Evolutionary conservation across 83 land plant genomes (phyloP).

Genomic region (Picea mariana): DNA sequence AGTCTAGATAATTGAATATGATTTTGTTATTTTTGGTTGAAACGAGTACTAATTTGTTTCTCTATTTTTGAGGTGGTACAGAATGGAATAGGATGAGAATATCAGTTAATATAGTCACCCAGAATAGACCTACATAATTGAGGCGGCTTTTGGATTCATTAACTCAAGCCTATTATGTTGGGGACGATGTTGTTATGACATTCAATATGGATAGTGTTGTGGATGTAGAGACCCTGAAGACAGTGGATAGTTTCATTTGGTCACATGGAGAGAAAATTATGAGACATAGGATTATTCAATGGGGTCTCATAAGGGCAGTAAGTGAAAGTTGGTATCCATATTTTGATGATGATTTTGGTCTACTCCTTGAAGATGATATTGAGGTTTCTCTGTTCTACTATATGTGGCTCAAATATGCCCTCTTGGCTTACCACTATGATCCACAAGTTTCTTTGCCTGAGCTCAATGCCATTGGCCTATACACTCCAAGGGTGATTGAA

Average conservation of each 20-base stretch:
- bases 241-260: conserved; percentile 31
- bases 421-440: conserved; percentile 38
- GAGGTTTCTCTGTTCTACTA: conserved; percentile 59
- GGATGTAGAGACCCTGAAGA: conserved; percentile 32
- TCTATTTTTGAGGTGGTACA: conserved; percentile 16
- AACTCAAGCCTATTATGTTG: conserved; percentile 39
- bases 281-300: conserved; percentile 35
- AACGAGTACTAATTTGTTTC: neutral
- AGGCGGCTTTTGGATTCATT: conserved; percentile 33
- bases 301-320: conserved; percentile 51
- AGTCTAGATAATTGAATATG: neutral
- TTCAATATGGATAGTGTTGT: conserved; percentile 57
- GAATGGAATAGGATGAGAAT: conserved; percentile 53
- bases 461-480: conserved; percentile 48
- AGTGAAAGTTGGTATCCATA: conserved; percentile 60
- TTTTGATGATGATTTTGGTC: conserved; percentile 43
- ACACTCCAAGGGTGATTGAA: conserved; percentile 49
- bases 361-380: conserved; percentile 47
- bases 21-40: neutral
- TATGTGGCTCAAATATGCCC: conserved; percentile 53
- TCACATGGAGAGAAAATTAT: conserved; percentile 39
- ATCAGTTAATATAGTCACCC: conserved; percentile 44
- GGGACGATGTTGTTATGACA: conserved; percentile 28
- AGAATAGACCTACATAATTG: conserved; percentile 34
- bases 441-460: conserved; percentile 32